Base-by-base conservation (phyloP, 2,329 filamentous ascomycete genomes). In the Curvularia lunata region DNA sequence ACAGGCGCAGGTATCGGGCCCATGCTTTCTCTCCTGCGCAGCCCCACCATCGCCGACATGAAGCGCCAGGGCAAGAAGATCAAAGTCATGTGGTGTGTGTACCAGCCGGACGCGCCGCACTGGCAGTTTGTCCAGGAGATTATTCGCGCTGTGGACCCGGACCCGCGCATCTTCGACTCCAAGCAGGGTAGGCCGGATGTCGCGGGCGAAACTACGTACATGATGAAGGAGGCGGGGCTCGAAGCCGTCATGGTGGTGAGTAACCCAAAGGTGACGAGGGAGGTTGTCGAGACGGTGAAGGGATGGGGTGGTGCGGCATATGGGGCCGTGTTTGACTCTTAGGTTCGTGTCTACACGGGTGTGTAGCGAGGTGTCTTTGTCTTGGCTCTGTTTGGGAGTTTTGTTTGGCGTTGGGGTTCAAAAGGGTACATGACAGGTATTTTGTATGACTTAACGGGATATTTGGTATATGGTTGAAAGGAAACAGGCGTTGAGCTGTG, bases 321-420 rank as follows among this genome's bases (percentile, higher is more conserved):
- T 54, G 68, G 68, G 1, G 68, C 67, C 3, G 65, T 68, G 27
- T 69, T 69, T 56, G 67, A 71, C 46, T 68, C 65, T 46, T 68
- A 45, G 19, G 9, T 2, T 27, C 32, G 4, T 28, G 13, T 28
- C 12, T 2, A 23, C 8, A 19, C 16, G 21, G 10, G 40, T 12
- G 10, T 42, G 7, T 19, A 7, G 32, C 32, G 32, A 37, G 5
- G 9, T 16, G 9, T 13, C n/a, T 37, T n/a, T 37, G 4, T 9
- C 10, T 12, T 37, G 34, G 16, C 16, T 18, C 18, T 37, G 6
- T 16, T 37, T 18, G 16, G 6, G 1, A 16, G 13, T 37, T 37
- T 8, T 18, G 1, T 37, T 12, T 37, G 34, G 34, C 34, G 34
- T 37, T 18, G 5, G 16, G 34, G 1, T 8, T 18, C n/a, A 18